These are phyloP conservation scores for Neltuma alba DNA, from an alignment of 306 rosid genomes.

Conservation along the genomic window DNA sequence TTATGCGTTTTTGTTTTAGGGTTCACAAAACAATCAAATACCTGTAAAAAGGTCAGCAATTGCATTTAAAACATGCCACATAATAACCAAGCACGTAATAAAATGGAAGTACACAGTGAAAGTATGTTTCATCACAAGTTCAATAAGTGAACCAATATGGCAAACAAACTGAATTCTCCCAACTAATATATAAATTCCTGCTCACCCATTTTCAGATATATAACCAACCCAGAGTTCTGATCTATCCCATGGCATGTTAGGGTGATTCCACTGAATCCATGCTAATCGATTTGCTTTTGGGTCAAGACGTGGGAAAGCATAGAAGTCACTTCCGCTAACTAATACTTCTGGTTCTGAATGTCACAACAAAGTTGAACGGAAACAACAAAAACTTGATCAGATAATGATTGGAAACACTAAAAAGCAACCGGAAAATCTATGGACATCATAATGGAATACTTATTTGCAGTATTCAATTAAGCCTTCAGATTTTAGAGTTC, in stretches of 20 bases:
- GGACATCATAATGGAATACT: conserved; percentile 2
- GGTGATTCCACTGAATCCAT: conserved; percentile 97
- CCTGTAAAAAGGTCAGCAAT: conserved; percentile 2
- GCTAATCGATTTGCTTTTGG: conserved; percentile 71
- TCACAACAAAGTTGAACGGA: not conserved
- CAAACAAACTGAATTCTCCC: conserved; percentile 5
- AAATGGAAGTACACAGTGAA: not conserved
- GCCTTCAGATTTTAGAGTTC: not conserved
- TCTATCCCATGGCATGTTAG: conserved; percentile 97
- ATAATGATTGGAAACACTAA: conserved; percentile 8
- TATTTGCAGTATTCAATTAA: conserved; percentile 1
- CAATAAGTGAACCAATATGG: not conserved
- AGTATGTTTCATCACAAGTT: not conserved
- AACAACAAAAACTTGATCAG: conserved; percentile 4
- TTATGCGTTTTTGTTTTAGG: not conserved
- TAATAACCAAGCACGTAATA: not conserved
- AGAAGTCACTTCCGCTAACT: conserved; percentile 82
- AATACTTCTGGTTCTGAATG: conserved; percentile 73
- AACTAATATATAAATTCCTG: conserved; percentile 26
- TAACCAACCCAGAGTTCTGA: conserved; percentile 97
- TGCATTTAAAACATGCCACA: conserved; percentile 25
- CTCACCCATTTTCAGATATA: conserved; percentile 88
- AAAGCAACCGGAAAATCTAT: conserved; percentile 14
- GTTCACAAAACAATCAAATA: not conserved
- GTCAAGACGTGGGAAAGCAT: conserved; percentile 93